Evolutionary conservation across 139 green algal genomes (phyloP), one percentile per base, ranked within the genome.

Genomic region (Coccomyxa sp.): DNA sequence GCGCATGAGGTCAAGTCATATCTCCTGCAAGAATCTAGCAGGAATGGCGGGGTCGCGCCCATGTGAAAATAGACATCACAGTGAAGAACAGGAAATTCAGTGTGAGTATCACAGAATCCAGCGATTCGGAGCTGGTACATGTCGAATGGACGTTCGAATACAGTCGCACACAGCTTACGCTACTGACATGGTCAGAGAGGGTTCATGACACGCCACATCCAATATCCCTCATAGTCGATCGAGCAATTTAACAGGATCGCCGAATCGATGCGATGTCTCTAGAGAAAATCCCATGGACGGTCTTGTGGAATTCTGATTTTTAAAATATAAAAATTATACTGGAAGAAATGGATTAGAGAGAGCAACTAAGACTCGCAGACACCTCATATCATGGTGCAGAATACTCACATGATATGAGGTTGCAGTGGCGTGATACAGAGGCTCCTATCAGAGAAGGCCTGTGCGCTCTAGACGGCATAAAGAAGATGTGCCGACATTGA

Each of bases 221-320:
- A 58, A 58, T 58, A 58, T 58, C 44, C 44, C 44, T 58, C 44
- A 58, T 58, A 58, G 44, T 58, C 44, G 44, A 58, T 58, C 44
- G 44, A 58, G 44, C 44, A 58, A 58, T 58, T 58, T 58, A 58
- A 58, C 44, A 58, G 44, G 44, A 58, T 58, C 44, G 44, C 44
- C 44, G 44, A 58, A 58, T 58, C 44, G 44, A 58, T 58, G 44
- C 44, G 44, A 58, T 58, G 44, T 58, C 44, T 58, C 44, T 58
- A 58, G 44, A 58, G 44, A 58, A 58, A 58, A 58, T 58, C 44
- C 44, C 44, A 58, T 58, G 44, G 44, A 58, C 44, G 44, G 44
- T 58, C 44, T 58, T 58, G 44, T 58, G 44, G 44, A 58, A 58
- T 58, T 58, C 44, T 58, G 44, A 58, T 58, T 58, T 58, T 58